These are phyloP conservation scores for Astragalus membranaceus DNA, from an alignment of 306 rosid genomes.

Conservation along the genomic window DNA sequence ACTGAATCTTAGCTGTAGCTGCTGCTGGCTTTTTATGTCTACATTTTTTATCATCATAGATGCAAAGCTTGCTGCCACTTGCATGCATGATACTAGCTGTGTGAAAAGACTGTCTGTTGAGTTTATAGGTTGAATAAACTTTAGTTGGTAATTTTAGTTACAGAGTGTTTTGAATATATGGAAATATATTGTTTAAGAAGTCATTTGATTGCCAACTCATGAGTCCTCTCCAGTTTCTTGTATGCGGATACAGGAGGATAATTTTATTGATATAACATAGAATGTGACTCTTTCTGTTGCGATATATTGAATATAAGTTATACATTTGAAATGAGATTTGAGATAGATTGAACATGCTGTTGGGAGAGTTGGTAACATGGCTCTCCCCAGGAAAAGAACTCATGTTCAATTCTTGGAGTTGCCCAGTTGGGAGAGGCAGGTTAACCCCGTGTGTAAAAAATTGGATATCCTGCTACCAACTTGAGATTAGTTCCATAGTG, in stretches of 20 bases:
- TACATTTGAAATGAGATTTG: background rate
- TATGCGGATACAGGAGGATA: background rate
- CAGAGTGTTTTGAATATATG: background rate
- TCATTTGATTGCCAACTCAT: background rate
- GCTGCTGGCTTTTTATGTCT: conserved; percentile 6
- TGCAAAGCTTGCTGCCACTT: conserved; percentile 9
- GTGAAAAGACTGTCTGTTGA: background rate
- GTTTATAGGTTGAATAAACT: conserved; percentile 10
- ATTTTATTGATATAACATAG: background rate
- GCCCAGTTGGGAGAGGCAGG: too few species aligned
- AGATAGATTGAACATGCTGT: background rate
- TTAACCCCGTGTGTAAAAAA: too few species aligned
- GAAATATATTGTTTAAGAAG: background rate
- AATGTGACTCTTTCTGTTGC: background rate
- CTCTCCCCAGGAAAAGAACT: too few species aligned
- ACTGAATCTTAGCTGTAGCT: background rate
- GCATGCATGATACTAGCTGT: conserved; percentile 16
- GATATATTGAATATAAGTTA: conserved; percentile 3
- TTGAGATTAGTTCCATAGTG: too few species aligned
- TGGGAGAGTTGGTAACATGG: too few species aligned
- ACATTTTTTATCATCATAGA: background rate
- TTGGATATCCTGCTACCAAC: too few species aligned
- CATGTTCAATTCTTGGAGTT: too few species aligned
- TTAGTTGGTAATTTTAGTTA: conserved; percentile 4
- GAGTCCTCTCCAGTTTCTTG: background rate